Percentiles rank a stretch among this genome's conserved stretches.
phyloP scores from a whole-genome alignment of 1,139 yeast genomes.

The Geotrichum europaeum region DNA sequence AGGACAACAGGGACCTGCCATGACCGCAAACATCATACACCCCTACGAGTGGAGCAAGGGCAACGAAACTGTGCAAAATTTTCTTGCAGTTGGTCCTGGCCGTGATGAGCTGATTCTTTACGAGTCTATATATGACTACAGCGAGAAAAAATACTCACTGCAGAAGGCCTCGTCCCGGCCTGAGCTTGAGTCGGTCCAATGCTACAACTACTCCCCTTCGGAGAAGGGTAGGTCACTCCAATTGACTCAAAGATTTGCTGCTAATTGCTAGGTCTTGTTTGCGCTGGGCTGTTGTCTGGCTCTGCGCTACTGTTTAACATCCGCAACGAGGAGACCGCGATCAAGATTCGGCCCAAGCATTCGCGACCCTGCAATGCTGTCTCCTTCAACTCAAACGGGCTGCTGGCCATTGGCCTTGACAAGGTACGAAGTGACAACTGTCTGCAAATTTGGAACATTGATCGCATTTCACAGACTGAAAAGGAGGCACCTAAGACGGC shows the following conservation, averaged over 20 bases:
- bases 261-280: conserved; percentile 39
- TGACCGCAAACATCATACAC: conserved; percentile 53
- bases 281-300: conserved; percentile 73
- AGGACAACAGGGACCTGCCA: conserved; percentile 20
- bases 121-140: conserved; percentile 41
- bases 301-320: conserved; percentile 60
- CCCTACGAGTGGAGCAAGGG: conserved; percentile 57
- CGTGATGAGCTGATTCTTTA: conserved; percentile 63
- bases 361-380: conserved; percentile 70
- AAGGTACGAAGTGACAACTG: conserved; percentile 74
- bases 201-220: conserved; percentile 57
- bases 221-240: conserved; percentile 41
- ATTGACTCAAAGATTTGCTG: background rate
- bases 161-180: conserved; percentile 39
- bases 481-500: conserved; percentile 35
- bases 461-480: conserved; percentile 32
- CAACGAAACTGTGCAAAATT: conserved; percentile 43
- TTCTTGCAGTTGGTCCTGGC: conserved; percentile 58
- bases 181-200: conserved; percentile 68
- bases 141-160: conserved; percentile 20
- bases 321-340: conserved; percentile 37
- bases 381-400: conserved; percentile 58
- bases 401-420: conserved; percentile 76
- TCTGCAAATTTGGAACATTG: conserved; percentile 76
- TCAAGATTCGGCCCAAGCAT: conserved; percentile 58